Evolutionary conservation across 306 rosid species (phyloP), one percentile per base, ranked within the genome.

Genomic region (Adenanthera pavonina): DNA sequence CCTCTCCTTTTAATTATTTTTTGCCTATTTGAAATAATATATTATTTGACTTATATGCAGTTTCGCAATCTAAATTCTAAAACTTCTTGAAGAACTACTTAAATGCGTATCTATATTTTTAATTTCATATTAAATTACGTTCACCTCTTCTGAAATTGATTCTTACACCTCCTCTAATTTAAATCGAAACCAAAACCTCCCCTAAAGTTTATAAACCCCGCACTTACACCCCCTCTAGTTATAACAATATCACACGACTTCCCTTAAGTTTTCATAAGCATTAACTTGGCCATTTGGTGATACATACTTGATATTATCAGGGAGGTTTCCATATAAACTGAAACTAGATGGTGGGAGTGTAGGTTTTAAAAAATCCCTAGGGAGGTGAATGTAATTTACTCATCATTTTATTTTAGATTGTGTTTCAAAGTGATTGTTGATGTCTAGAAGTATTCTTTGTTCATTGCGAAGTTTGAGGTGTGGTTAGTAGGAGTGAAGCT

Each of bases 291-390:
- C 34, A 17, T 7, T 67, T 40, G 51, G 72, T 35, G 70, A 64
- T 36, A 13, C 41, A 12, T 67, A 3, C 72, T 67, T 67, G 72
- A 40, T 40, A n/a, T 7, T 17, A 40, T 41, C 7, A 16, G 11
- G 51, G 33, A 40, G 33, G 30, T 67, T 67, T 67, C 34, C 72
- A 17, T 67, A 9, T 40, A 67, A 68, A 68, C 46, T 41, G 72
- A 43, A 68, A 68, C n/a, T n/a, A 43, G 73, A 68, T 47, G 72
- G 10, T 64, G 41, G 4, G 35, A 40, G 17, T 35, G 35, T 67
- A 67, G 14, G 51, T 41, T 68, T 9, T 13, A 61, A 61, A 61
- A 33, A 61, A 35, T 35, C 15, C 40, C 20, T 10, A 5, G 10
- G 69, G 20, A 64, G 69, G 5, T 64, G 3, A 36, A 15, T 35